Evolutionary conservation across 1,139 yeast species (phyloP), one percentile per base, ranked within the genome.

Genomic region (Blastobotrys persicus): DNA sequence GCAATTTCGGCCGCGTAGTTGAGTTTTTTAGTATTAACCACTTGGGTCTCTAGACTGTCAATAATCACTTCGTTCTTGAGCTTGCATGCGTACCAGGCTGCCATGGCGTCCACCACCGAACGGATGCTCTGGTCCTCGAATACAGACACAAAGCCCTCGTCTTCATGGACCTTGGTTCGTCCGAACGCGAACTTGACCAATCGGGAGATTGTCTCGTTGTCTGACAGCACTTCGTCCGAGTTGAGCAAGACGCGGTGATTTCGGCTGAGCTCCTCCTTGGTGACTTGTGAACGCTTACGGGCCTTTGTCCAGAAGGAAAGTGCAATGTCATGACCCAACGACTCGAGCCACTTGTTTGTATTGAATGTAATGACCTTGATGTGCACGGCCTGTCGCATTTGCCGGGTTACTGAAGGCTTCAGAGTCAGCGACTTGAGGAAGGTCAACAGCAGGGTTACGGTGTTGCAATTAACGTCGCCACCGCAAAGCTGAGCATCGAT

Each of bases 401-500:
- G 59, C 9, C 69, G 58, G 18, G 54, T 45, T 2, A 69, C 60
- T 16, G 61, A 54, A 2, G 65, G 59, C 28, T 60, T 59, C 4
- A 64, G 52, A 37, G 62, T 47, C 41, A 63, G 58, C 20, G 67
- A 59, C 40, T 62, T 59, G 41, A 63, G 53, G 44, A 69, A 58
- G 26, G 67, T 59, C 41, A 56, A 54, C 17, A 64, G 44, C 20
- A 69, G 54, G 18, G 68, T 54, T n/a, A 50, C 46, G 17, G 54
- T 49, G 33, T 59, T 55, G 51, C 60, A 51, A 12, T 55, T 54
- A n/a, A 50, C 47, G 45, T 68, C 71, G 12, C 73, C 73, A 19
- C 73, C 73, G 44, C 67, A 59, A 5, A 69, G 64, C 55, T 69
- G 73, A n/a, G 70, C 63, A 49, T 69, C 72, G 42, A 65, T 60